phyloP scores from a whole-genome alignment of 768 basidiomycete genomes.

The Mycena kentingensis region DNA sequence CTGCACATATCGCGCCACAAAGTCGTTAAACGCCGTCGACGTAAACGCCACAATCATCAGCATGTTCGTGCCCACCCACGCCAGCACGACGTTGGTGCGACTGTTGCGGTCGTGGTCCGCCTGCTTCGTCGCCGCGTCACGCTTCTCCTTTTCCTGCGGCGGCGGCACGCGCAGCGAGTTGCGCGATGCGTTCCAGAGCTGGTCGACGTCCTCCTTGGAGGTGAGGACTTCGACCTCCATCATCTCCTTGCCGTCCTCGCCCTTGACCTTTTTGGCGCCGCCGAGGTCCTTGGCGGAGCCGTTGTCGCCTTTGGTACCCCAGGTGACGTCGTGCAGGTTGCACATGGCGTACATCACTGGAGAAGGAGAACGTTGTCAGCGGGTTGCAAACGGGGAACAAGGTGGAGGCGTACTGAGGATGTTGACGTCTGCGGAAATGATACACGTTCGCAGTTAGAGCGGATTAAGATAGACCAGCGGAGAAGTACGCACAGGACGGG shows the following conservation, averaged over 20 bases:
- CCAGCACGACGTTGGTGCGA: conserved; percentile 80
- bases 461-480: background rate
- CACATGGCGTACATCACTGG: conserved; percentile 93
- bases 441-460: conserved; percentile 2
- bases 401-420: conserved; percentile 59
- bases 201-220: conserved; percentile 83
- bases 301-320: conserved; percentile 95
- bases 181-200: conserved; percentile 79
- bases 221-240: conserved; percentile 87
- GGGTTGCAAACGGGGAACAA: background rate
- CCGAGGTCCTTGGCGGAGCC: conserved; percentile 86
- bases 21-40: conserved; percentile 72
- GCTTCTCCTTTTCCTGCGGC: conserved; percentile 76
- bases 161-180: conserved; percentile 66
- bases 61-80: conserved; percentile 89
- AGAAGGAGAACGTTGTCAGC: conserved; percentile 11
- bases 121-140: conserved; percentile 87
- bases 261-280: conserved; percentile 86
- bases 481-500: conserved; percentile 70
- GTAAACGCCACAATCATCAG: conserved; percentile 76
- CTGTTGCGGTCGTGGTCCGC: conserved; percentile 84
- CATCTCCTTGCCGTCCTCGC: conserved; percentile 80
- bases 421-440: conserved; percentile 59
- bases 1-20: conserved; percentile 63
- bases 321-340: conserved; percentile 86